Conservation (phyloP, 2,329 filamentous ascomycete genomes). For the Phyllosticta capitalensis region DNA sequence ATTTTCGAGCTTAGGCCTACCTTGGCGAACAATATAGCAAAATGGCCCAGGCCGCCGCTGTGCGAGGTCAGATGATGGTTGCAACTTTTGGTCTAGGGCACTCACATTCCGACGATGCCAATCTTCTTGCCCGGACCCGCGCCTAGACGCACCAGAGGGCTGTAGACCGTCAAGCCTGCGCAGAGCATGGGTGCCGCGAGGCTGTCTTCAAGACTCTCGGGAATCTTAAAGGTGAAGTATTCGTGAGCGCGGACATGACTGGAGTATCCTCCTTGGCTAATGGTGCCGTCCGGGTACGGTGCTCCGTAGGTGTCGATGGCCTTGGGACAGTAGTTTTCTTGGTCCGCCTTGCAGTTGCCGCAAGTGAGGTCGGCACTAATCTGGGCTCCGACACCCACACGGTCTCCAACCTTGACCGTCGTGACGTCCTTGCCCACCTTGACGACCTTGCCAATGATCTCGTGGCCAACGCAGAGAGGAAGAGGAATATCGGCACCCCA, state of each 20-base stretch:
- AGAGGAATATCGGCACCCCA: constrained; percentile 54
- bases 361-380: constrained; percentile 41
- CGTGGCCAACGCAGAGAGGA: constrained; percentile 59
- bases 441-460: constrained; percentile 42
- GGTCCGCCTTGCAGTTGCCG: constrained; percentile 41
- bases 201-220: constrained; percentile 52
- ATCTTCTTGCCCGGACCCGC: constrained; percentile 71
- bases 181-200: constrained; percentile 74
- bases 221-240: constrained; percentile 68
- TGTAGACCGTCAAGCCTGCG: constrained; percentile 72
- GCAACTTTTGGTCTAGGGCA: neutral
- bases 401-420: constrained; percentile 36
- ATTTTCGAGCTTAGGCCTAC: too few relatives aligned
- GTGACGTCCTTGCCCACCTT: constrained; percentile 43
- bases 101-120: constrained; percentile 57
- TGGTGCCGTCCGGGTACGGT: constrained; percentile 47
- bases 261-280: constrained; percentile 58
- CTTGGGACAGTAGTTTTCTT: constrained; percentile 46
- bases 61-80: constrained; percentile 11
- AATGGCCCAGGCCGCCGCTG: constrained; percentile 57
- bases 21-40: constrained; percentile 56
- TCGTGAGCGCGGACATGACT: constrained; percentile 65
- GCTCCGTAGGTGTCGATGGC: constrained; percentile 41
- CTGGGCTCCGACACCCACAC: constrained; percentile 43
- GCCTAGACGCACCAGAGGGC: constrained; percentile 66